Percentiles rank a stretch among this genome's conserved stretches.
Conservation (phyloP, 106 monocot species). For the Triglochin maritima region DNA sequence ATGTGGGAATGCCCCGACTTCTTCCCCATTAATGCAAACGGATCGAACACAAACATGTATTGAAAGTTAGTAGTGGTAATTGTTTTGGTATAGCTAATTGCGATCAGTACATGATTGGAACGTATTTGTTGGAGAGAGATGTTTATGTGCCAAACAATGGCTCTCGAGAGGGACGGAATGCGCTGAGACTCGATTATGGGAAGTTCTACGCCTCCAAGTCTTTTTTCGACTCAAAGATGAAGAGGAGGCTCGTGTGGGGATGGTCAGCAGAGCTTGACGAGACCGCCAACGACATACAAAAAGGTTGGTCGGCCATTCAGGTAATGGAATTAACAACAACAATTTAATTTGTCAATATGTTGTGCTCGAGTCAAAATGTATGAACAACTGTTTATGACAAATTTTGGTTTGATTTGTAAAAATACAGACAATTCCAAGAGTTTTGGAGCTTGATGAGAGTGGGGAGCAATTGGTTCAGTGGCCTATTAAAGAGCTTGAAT, state of each 20-base stretch:
- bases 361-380: no score
- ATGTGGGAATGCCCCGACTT: slow-evolving; percentile 94
- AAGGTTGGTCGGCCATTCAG: slow-evolving; percentile 62
- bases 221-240: slow-evolving; percentile 37
- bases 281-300: slow-evolving; percentile 1
- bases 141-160: slow-evolving; percentile 39
- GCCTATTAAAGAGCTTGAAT: slow-evolving; percentile 59
- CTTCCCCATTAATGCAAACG: slow-evolving; percentile 36
- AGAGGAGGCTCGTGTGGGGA: slow-evolving; percentile 65
- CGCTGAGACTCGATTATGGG: slow-evolving; percentile 60
- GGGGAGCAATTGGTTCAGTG: slow-evolving; percentile 48
- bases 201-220: slow-evolving; percentile 81
- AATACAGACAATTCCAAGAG: slow-evolving; percentile 28
- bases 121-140: slow-evolving; percentile 21
- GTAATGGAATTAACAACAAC: slow-evolving; percentile 3
- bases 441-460: slow-evolving; percentile 35
- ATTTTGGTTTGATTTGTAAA: no score
- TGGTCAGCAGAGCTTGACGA: slow-evolving; percentile 72
- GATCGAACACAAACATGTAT: slow-evolving; percentile 32
- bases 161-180: slow-evolving; percentile 25
- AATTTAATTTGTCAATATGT: no score
- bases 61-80: slow-evolving; percentile 29
- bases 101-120: slow-evolving; percentile 66
- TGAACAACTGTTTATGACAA: no score
- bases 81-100: slow-evolving; percentile 42